These are phyloP conservation scores for Chaetomidium leptoderma DNA, from an alignment of 495 filamentous ascomycete genomes.

Conservation along the genomic window DNA sequence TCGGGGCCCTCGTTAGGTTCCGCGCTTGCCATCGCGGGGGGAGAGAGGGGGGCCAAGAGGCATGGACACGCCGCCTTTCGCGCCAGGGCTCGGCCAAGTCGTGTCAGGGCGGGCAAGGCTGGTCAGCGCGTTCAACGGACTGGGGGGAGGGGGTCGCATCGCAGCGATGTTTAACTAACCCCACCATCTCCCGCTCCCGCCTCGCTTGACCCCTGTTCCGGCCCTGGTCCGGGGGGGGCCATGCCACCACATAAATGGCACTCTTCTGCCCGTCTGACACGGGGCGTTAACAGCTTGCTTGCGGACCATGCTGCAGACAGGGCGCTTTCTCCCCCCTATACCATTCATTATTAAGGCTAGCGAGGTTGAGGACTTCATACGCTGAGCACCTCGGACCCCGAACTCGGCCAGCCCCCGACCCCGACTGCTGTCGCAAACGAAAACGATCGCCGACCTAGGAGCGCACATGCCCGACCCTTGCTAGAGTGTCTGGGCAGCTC, in stretches of 20 bases:
- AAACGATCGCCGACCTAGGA: not conserved
- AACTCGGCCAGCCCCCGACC: not conserved
- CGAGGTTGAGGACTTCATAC: too few species aligned
- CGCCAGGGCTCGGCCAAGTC: not conserved
- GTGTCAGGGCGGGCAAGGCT: not conserved
- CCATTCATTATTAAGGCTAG: too few species aligned
- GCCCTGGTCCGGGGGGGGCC: slow-evolving; percentile 3
- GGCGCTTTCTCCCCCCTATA: not conserved
- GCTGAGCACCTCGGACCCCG: too few species aligned
- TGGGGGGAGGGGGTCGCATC: slow-evolving; percentile 3
- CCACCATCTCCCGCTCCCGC: slow-evolving; percentile 13
- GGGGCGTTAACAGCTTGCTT: not conserved
- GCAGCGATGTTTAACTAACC: slow-evolving; percentile 4
- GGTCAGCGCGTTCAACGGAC: not conserved
- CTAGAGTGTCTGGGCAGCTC: too few species aligned
- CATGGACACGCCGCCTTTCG: not conserved
- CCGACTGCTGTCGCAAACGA: not conserved
- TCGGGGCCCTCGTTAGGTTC: not conserved
- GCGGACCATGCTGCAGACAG: not conserved
- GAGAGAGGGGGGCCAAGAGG: not conserved
- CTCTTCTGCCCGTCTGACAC: slow-evolving; percentile 3
- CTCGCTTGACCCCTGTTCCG: slow-evolving; percentile 9
- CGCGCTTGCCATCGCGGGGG: not conserved
- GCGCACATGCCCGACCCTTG: not conserved
- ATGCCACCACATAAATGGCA: slow-evolving; percentile 5